Base-by-base conservation (phyloP, 2,329 filamentous ascomycete species). In the Bipolaris bicolor region DNA sequence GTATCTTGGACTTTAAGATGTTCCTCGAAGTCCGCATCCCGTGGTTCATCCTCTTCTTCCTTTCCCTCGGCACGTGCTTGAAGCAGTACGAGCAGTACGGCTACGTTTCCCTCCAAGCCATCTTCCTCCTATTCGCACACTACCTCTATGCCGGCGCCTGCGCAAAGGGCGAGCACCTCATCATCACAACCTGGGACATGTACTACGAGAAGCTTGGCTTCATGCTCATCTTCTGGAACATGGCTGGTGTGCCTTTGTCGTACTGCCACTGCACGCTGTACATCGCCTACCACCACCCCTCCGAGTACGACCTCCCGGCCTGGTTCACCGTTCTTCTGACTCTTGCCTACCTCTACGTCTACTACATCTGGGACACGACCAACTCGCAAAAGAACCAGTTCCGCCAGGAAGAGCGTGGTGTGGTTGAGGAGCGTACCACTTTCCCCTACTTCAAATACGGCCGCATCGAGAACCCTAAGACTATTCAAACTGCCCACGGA, bases 221-320 rank as follows among this genome's bases (percentile, higher is more conserved):
- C 82, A 97, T 97, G 92, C 86, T 97, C 65, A 96, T 96, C 77
- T 97, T 97, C 86, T 97, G 92, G 92, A 97, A 97, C 79, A 82
- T 97, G 75, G 92, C 92, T 45, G 92, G 92, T 65, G 92, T 97
- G 24, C 92, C 92, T 13, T 83, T 97, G 50, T 92, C 88, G 52
- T 97, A 97, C 84, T 96, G 92, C 81, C 92, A 97, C 82, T 95
- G 90, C 84, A 94, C 90, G 47, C 87, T 97, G 69, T 97, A 90
- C 79, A 84, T 97, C 49, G 92, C 92, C 65, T 93, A 90, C 77
- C 92, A 96, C 76, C 80, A 90, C 69, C 90, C 93, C 0, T 83
- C 86, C 34, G 86, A 86, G 56, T 97, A 96, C 78, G 83, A 82
- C 51, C 93, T 90, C 88, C 90, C 91, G 70, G 86, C 84, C 54